Evolutionary conservation across 2,329 filamentous ascomycete genomes (phyloP).

Genomic region (Diplodia mutila): DNA sequence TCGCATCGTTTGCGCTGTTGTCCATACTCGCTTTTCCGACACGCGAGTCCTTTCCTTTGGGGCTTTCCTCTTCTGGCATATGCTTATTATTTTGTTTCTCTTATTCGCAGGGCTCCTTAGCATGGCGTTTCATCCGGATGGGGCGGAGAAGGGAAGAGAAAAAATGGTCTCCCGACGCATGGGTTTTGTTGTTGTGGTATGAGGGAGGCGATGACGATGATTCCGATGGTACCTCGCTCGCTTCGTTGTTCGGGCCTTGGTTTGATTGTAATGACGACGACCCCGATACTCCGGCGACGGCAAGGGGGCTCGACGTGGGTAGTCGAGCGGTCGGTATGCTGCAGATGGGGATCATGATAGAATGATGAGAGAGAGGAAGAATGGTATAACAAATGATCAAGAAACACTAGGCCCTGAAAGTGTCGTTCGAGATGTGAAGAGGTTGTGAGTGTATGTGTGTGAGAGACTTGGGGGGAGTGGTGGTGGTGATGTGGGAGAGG

Average conservation of each 20-base stretch:
- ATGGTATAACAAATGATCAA: not conserved
- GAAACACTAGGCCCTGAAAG: not conserved
- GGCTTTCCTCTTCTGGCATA: not conserved
- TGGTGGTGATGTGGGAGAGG: not conserved
- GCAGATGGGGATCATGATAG: slow-evolving; percentile 19
- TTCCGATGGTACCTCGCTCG: not conserved
- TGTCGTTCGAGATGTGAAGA: not conserved
- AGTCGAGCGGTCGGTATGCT: slow-evolving; percentile 4
- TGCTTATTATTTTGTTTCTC: not conserved
- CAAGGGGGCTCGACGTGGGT: not conserved
- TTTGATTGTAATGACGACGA: not conserved
- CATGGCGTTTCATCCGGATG: slow-evolving; percentile 22
- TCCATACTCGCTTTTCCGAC: not conserved
- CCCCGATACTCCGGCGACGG: not conserved
- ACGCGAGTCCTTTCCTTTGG: not conserved
- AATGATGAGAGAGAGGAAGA: not conserved
- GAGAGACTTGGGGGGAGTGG: not conserved
- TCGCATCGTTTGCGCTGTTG: not conserved
- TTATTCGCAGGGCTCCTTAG: slow-evolving; percentile 11
- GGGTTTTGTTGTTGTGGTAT: not conserved
- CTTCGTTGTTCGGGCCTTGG: slow-evolving; percentile 5
- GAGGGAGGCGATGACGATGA: not conserved
- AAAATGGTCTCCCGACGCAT: slow-evolving; percentile 18
- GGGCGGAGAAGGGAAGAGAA: slow-evolving; percentile 16
- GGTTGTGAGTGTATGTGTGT: not conserved